Evolutionary conservation across 306 rosid species (phyloP).

Genomic region (Albizia julibrissin): DNA sequence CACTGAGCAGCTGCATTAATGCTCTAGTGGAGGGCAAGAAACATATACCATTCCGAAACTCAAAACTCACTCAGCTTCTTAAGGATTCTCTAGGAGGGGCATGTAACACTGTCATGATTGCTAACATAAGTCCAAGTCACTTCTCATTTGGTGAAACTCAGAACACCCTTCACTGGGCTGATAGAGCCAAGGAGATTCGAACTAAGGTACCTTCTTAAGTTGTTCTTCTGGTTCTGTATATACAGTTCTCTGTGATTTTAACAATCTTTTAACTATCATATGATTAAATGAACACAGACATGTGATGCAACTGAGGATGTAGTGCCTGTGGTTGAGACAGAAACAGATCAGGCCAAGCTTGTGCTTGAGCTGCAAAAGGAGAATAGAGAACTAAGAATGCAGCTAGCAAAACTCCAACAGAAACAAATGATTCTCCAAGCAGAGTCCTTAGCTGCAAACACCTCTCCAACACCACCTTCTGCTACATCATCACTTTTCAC

Average conservation of each 20-base stretch:
- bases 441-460: slow-evolving; percentile 71
- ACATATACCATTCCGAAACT: slow-evolving; percentile 88
- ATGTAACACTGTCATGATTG: slow-evolving; percentile 96
- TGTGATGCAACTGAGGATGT: slow-evolving; percentile 60
- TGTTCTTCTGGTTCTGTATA: neutral
- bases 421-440: slow-evolving; percentile 70
- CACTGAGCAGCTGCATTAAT: slow-evolving; percentile 95
- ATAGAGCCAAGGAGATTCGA: slow-evolving; percentile 94
- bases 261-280: neutral
- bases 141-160: slow-evolving; percentile 93
- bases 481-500: slow-evolving; percentile 61
- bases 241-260: neutral
- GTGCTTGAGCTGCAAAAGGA: slow-evolving; percentile 84
- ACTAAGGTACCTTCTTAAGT: slow-evolving; percentile 53
- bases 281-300: slow-evolving; percentile 51
- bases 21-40: slow-evolving; percentile 97
- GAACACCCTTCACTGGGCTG: slow-evolving; percentile 97
- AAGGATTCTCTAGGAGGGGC: slow-evolving; percentile 94
- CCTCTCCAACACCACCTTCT: slow-evolving; percentile 81
- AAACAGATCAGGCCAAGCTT: slow-evolving; percentile 77
- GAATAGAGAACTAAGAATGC: slow-evolving; percentile 78
- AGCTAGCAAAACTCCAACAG: slow-evolving; percentile 78
- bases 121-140: slow-evolving; percentile 91
- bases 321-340: slow-evolving; percentile 58
- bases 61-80: slow-evolving; percentile 95